phyloP scores from a whole-genome alignment of 257 asterid species.

The Nicotiana obtusifolia region DNA sequence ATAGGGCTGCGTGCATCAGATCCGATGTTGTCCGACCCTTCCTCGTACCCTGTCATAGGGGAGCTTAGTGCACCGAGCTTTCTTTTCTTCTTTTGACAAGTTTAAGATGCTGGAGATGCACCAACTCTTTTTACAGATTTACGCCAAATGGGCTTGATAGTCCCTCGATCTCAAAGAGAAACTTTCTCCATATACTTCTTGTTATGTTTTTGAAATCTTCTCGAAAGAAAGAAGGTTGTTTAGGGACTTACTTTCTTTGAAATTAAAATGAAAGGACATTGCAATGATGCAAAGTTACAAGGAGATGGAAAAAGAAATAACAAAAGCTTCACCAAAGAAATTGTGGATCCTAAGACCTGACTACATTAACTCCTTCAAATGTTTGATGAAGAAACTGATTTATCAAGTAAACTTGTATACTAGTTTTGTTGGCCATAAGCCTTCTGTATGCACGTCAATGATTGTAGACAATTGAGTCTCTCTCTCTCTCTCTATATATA shows the following conservation, averaged over 20 bases:
- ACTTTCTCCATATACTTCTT: not conserved
- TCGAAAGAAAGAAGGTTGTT: not conserved
- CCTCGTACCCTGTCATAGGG: too few relatives aligned
- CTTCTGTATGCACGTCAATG: not conserved
- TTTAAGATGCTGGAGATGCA: not conserved
- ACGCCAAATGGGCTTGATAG: not conserved
- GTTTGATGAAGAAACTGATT: conserved; percentile 1
- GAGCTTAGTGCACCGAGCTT: too few relatives aligned
- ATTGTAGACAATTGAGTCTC: not conserved
- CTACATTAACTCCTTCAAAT: not conserved
- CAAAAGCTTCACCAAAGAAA: not conserved
- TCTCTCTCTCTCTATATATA: not conserved
- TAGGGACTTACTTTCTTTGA: not conserved
- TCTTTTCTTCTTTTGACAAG: not conserved
- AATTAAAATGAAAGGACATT: not conserved
- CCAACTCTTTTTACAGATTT: not conserved
- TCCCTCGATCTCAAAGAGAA: not conserved
- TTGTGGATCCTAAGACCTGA: not conserved
- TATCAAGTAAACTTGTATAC: not conserved
- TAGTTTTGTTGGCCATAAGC: not conserved
- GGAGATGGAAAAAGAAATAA: not conserved
- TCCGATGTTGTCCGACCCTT: too few relatives aligned
- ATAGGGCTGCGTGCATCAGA: too few relatives aligned
- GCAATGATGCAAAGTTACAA: not conserved
- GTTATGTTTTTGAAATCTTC: not conserved